Base-by-base conservation (phyloP, 768 basidiomycete genomes). In the Calvatia gigantea region DNA sequence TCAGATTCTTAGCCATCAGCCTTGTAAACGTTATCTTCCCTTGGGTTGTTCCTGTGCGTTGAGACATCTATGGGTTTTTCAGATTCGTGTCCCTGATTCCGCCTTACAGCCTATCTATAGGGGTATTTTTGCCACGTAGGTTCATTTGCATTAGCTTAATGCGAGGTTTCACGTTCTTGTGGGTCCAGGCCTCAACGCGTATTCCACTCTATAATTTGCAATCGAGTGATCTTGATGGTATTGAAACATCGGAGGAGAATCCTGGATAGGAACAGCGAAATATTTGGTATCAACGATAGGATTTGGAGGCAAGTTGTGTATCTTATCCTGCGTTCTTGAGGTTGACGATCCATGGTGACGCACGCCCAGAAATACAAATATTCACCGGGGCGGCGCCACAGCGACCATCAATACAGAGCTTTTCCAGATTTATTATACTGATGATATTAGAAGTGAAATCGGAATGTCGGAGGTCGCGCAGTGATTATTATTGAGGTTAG, bases 161-260 rank as follows among this genome's bases (percentile, higher is more conserved):
- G 15, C 15, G 25, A 21, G 17, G 6, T 12, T 14, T 11, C 28
- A 32, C 4, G 6, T 6, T 19, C 17, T 28, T 8, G 8, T 39
- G 6, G 19, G n/a, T 17, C 44, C 29, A 25, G 47, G 2, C 28
- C 43, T 19, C 47, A 51, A 19, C 42, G 55, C 17, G 25, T 56
- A 7, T 39, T 56, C 29, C 55, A 56, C 28, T 49, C 48, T 25
- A 42, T 56, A 2, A 27, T 50, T 23, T 56, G 55, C 37, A 56
- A 49, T 14, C 25, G 55, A 17, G 46, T 50, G 8, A 2, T 43
- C 15, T 23, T 51, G 21, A 35, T 29, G 4, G 32, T 56, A 21
- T 41, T 56, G 25, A 41, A 43, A 15, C 32, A 31, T 17, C 25
- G 48, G 21, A 39, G 25, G 21, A 3, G 6, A 39, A 23, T 39